Evolutionary conservation across 257 asterid species (phyloP), one percentile per base, ranked within the genome.

Genomic region (Lithospermum erythrorhizon): DNA sequence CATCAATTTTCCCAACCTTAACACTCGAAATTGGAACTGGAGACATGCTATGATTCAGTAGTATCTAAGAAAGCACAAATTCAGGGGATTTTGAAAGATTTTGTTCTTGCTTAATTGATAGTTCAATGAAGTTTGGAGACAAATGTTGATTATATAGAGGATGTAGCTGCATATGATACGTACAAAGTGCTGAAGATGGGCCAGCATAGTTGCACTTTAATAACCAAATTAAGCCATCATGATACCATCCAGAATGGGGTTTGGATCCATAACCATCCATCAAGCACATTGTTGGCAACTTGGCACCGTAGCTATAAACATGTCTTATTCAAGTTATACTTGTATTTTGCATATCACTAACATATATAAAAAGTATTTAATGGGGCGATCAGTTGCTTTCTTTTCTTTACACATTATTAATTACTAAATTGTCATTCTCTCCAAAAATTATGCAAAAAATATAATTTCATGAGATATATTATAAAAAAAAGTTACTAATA

Each of bases 1-100:
- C 98, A 76, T 88, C 90, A 75, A 88, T 86, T 71, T 84, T 88
- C 35, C 99, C 95, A 60, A 86, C 91, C 68, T 79, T 84, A 68
- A 86, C 67, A 6, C 71, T 74, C 58, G 78, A 70, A 61, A 72
- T 27, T 67, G 79, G 75, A 47, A 48, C 74, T 65, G 94, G 87
- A 75, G 95, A 82, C 97, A 93, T 89, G 58, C 41, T 65, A 8
- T 56, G 13, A 37, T 35, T 41, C n/a, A 23, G 10, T 47, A 23
- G 10, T 47, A 13, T 21, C 37, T 51, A 30, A n/a, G 30, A 62
- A 16, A 58, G 8, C 5, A 11, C 18, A 41, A 35, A 41, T 41
- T 41, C 18, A 14, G 49, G 49, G 49, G 49, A 41, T 41, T 13
- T 41, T 41, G 49, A 11, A 41, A 41, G 49, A 41, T 41, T 41